Conservation (phyloP, 805 yeast genomes). For the Schizosaccharomyces lindneri region DNA sequence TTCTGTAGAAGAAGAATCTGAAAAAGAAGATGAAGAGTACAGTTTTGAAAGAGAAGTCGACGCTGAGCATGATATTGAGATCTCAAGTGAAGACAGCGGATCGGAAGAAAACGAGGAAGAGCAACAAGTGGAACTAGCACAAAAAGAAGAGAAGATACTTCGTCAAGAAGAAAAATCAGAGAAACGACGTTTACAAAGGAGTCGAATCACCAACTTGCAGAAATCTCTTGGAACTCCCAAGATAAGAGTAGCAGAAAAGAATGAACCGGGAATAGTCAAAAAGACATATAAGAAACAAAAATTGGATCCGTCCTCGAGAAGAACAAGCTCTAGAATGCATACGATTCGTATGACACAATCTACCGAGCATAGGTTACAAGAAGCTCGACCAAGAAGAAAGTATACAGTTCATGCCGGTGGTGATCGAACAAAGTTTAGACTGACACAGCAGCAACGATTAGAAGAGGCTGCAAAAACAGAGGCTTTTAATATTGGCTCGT, state of each 20-base stretch:
- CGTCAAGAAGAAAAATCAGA: not conserved
- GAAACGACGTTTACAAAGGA: not conserved
- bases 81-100: not conserved
- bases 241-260: not conserved
- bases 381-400: not conserved
- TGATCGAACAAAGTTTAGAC: not conserved
- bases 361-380: not conserved
- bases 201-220: not conserved
- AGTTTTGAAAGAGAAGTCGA: not conserved
- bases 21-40: slow-evolving; percentile 1
- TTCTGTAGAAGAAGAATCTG: not conserved
- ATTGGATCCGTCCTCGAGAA: not conserved
- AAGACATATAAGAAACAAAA: not conserved
- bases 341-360: not conserved
- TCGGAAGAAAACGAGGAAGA: not conserved
- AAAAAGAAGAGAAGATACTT: not conserved
- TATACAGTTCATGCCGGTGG: not conserved
- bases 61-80: not conserved
- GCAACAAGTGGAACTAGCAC: not conserved
- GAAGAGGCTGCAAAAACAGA: not conserved
- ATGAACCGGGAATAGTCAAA: not conserved
- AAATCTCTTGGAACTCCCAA: not conserved
- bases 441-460: not conserved
- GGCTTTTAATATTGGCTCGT: not conserved
- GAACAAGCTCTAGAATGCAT: not conserved